These are phyloP conservation scores for Chlorociboria aeruginascens DNA, from an alignment of 495 filamentous ascomycete genomes.

Conservation along the genomic window DNA sequence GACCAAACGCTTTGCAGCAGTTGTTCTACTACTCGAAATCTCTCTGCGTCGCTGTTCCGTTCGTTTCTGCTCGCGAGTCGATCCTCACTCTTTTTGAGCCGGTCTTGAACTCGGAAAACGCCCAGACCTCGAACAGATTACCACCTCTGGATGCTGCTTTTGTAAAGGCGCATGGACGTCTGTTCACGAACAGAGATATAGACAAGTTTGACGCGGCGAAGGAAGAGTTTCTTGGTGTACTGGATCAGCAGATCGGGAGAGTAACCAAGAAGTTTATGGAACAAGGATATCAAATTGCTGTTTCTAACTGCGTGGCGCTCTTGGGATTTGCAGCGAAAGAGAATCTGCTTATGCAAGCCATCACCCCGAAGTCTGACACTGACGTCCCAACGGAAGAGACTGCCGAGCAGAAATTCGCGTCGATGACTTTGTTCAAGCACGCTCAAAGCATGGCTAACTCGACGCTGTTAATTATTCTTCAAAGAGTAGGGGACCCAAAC, in stretches of 20 bases:
- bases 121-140: slow-evolving; percentile 12
- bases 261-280: slow-evolving; percentile 50
- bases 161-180: slow-evolving; percentile 50
- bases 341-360: slow-evolving; percentile 10
- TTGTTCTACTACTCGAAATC: slow-evolving; percentile 56
- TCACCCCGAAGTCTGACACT: slow-evolving; percentile 13
- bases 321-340: slow-evolving; percentile 12
- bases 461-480: slow-evolving; percentile 6
- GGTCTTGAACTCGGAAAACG: slow-evolving; percentile 10
- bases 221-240: slow-evolving; percentile 35
- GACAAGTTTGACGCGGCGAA: slow-evolving; percentile 35
- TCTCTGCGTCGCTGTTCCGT: slow-evolving; percentile 18
- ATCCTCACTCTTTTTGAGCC: slow-evolving; percentile 20
- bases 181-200: slow-evolving; percentile 45
- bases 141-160: slow-evolving; percentile 35
- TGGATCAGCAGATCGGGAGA: slow-evolving; percentile 49
- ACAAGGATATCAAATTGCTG: slow-evolving; percentile 51
- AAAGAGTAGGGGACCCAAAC: slow-evolving; percentile 17
- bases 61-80: slow-evolving; percentile 15
- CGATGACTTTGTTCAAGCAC: slow-evolving; percentile 6
- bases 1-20: slow-evolving; percentile 62
- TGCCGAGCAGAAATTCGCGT: background rate
- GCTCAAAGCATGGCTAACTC: slow-evolving; percentile 17
- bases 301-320: slow-evolving; percentile 14
- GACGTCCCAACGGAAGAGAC: background rate